These are phyloP conservation scores for Diutina ranongensis DNA, from an alignment of 1,139 yeast species.

Conservation along the genomic window DNA sequence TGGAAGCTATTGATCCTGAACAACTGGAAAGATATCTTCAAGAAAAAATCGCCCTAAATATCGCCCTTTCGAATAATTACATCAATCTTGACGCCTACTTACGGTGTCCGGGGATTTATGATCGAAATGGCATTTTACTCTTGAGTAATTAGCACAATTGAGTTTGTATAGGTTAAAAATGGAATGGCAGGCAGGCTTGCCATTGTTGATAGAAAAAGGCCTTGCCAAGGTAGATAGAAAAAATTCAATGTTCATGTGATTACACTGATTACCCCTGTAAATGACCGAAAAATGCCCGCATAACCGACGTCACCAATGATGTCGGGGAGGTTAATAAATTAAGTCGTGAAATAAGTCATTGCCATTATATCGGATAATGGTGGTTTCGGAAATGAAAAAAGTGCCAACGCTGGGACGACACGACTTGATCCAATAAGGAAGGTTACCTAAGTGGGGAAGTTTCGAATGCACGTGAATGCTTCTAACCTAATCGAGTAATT, in stretches of 20 bases:
- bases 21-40: constrained; percentile 28
- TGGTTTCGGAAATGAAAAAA: no score
- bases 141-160: neutral
- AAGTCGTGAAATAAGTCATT: no score
- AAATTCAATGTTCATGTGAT: no score
- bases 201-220: no score
- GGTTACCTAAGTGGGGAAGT: neutral
- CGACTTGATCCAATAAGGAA: no score
- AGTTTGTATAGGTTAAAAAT: neutral
- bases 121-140: constrained; percentile 9
- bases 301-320: no score
- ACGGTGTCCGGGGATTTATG: constrained; percentile 9
- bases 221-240: no score
- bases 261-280: no score
- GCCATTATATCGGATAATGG: no score
- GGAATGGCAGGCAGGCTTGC: neutral
- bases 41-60: constrained; percentile 24
- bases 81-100: constrained; percentile 29
- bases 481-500: neutral
- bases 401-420: no score
- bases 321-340: no score
- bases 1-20: constrained; percentile 29
- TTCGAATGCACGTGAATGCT: neutral
- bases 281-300: no score
- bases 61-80: constrained; percentile 22